Evolutionary conservation across 169 alveolate genomes (phyloP).

Genomic region (Cryptosporidium ryanae): DNA sequence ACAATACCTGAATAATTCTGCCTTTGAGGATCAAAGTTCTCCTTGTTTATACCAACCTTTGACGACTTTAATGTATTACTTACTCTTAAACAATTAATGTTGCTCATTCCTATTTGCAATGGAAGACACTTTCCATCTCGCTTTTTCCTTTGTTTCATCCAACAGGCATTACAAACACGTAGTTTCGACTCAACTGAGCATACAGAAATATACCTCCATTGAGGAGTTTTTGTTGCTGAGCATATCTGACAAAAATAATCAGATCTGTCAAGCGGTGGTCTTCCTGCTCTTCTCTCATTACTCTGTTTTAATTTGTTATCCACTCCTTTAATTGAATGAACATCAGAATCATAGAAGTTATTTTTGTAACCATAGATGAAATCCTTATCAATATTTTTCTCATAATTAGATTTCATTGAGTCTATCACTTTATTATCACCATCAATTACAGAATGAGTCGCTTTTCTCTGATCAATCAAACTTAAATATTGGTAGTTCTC

Average conservation of each 20-base stretch:
- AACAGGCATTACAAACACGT: slow-evolving; percentile 70
- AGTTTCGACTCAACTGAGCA: slow-evolving; percentile 64
- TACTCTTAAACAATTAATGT: slow-evolving; percentile 22
- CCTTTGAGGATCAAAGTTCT: slow-evolving; percentile 62
- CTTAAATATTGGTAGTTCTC: slow-evolving; percentile 35
- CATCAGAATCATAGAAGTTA: slow-evolving; percentile 31
- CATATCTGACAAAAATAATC: slow-evolving; percentile 72
- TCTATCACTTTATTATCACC: slow-evolving; percentile 1
- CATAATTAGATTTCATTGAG: slow-evolving; percentile 7
- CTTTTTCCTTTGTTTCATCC: slow-evolving; percentile 74
- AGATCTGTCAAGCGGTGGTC: slow-evolving; percentile 73
- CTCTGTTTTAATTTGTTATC: slow-evolving; percentile 63
- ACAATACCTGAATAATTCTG: slow-evolving; percentile 25
- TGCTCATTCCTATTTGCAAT: slow-evolving; percentile 18
- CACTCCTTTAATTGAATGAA: slow-evolving; percentile 40
- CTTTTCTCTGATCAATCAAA: neutral
- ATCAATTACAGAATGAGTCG: neutral
- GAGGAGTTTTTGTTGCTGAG: slow-evolving; percentile 74
- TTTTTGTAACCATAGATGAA: slow-evolving; percentile 32
- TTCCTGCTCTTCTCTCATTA: slow-evolving; percentile 73
- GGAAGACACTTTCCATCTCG: slow-evolving; percentile 67
- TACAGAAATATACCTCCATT: slow-evolving; percentile 69
- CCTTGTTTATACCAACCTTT: slow-evolving; percentile 42
- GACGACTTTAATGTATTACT: slow-evolving; percentile 27
- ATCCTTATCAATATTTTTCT: slow-evolving; percentile 5